Percentiles rank a stretch among this genome's conserved stretches.
Conservation (phyloP, 2,329 filamentous ascomycete genomes). For the Ophiognomonia clavigignenti-juglandacearum region DNA sequence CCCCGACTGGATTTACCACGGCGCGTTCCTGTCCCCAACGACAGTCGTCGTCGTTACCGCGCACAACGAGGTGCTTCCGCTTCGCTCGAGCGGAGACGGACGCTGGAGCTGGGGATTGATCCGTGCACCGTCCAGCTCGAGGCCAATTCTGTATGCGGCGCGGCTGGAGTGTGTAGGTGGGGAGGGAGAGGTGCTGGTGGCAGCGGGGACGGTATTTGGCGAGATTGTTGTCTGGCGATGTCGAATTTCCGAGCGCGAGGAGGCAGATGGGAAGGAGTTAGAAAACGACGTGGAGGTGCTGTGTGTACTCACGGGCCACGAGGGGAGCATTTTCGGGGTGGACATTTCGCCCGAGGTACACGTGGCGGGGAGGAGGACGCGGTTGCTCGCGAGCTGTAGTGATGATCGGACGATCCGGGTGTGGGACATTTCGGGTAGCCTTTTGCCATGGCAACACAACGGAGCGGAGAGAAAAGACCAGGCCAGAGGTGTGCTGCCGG, state of each 20-base stretch:
- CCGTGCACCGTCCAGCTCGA: constrained; percentile 53
- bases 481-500: constrained; percentile 22
- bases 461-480: constrained; percentile 22
- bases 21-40: constrained; percentile 44
- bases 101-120: constrained; percentile 41
- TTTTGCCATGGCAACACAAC: constrained; percentile 22
- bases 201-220: constrained; percentile 89
- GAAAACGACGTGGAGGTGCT: constrained; percentile 42
- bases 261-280: constrained; percentile 2
- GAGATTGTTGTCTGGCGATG: constrained; percentile 90
- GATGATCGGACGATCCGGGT: constrained; percentile 87
- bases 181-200: constrained; percentile 60
- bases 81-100: constrained; percentile 27
- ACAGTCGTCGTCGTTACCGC: constrained; percentile 68
- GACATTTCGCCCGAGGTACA: constrained; percentile 60
- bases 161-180: constrained; percentile 59
- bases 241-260: constrained; percentile 25
- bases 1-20: constrained; percentile 76
- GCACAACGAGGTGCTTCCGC: constrained; percentile 72
- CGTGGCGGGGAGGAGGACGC: constrained; percentile 28
- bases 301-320: constrained; percentile 62
- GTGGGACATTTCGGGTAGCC: constrained; percentile 70
- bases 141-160: constrained; percentile 85
- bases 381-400: constrained; percentile 85
- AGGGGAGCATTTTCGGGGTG: constrained; percentile 91